Percentiles rank a stretch among this genome's conserved stretches.
These are phyloP conservation scores for Dalbergia cultrata DNA, from an alignment of 306 rosid species.

Conservation along the genomic window DNA sequence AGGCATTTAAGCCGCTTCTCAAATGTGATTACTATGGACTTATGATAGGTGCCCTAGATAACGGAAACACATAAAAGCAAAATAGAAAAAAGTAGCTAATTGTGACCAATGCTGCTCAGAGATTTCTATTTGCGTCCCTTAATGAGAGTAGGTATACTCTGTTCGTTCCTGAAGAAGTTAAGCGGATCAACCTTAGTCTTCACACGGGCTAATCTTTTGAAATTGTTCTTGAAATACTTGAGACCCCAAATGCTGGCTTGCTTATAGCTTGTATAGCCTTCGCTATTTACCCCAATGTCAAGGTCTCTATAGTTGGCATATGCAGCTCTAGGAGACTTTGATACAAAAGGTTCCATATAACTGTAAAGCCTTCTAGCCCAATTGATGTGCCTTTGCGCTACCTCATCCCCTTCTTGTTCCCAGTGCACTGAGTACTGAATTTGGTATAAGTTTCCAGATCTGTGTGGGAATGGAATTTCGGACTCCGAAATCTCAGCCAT, in stretches of 20 bases:
- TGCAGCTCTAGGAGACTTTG: slow-evolving; percentile 50
- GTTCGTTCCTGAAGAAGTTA: slow-evolving; percentile 50
- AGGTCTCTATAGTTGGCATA: slow-evolving; percentile 49
- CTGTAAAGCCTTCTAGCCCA: slow-evolving; percentile 48
- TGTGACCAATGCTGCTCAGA: background rate
- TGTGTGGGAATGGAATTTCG: slow-evolving; percentile 52
- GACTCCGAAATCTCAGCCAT: slow-evolving; percentile 49
- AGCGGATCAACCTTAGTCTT: slow-evolving; percentile 50
- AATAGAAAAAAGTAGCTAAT: slow-evolving; percentile 1
- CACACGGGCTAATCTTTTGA: slow-evolving; percentile 36
- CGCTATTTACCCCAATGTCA: slow-evolving; percentile 47
- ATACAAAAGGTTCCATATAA: slow-evolving; percentile 44
- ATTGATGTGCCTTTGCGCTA: slow-evolving; percentile 11
- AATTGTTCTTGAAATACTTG: slow-evolving; percentile 49
- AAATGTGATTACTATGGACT: background rate
- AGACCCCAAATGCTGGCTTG: slow-evolving; percentile 52
- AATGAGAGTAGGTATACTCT: slow-evolving; percentile 44
- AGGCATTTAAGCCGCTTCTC: slow-evolving; percentile 1
- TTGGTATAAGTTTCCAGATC: slow-evolving; percentile 41
- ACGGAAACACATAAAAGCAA: too few species aligned
- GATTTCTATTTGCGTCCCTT: slow-evolving; percentile 19
- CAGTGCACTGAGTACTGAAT: slow-evolving; percentile 39
- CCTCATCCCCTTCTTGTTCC: slow-evolving; percentile 41
- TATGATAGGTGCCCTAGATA: background rate
- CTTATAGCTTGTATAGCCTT: slow-evolving; percentile 42